Evolutionary conservation across 768 basidiomycete genomes (phyloP).

Genomic region (Trametes cingulata): DNA sequence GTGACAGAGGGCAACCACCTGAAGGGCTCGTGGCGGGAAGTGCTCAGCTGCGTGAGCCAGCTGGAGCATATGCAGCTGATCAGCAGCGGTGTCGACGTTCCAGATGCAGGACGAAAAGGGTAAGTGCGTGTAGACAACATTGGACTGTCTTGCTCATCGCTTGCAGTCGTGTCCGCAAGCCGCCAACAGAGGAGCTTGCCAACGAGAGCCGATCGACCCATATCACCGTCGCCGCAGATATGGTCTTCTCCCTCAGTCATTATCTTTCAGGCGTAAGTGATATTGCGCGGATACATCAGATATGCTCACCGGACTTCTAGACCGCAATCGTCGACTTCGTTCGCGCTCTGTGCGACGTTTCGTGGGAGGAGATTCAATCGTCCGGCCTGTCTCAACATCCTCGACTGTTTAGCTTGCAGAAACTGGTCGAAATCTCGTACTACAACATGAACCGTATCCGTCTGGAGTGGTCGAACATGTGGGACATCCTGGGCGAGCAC

Average conservation of each 20-base stretch:
- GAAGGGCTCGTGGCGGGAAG: constrained; percentile 95
- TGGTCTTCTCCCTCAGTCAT: constrained; percentile 97
- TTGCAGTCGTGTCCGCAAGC: constrained; percentile 46
- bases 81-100: constrained; percentile 83
- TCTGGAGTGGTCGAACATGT: constrained; percentile 96
- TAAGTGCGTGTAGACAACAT: constrained; percentile 40
- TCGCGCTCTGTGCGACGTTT: constrained; percentile 91
- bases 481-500: constrained; percentile 97
- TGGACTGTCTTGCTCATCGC: constrained; percentile 29
- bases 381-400: constrained; percentile 94
- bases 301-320: constrained; percentile 41
- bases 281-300: constrained; percentile 1
- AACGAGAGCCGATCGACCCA: constrained; percentile 97
- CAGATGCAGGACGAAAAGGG: constrained; percentile 79
- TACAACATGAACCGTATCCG: constrained; percentile 99
- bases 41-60: constrained; percentile 96
- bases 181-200: constrained; percentile 90
- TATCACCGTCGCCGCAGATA: constrained; percentile 97
- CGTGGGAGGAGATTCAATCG: constrained; percentile 99
- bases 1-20: constrained; percentile 96
- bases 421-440: constrained; percentile 98
- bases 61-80: constrained; percentile 99
- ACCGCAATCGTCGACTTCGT: constrained; percentile 98
- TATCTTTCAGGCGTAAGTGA: constrained; percentile 88
- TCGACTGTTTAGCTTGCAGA: constrained; percentile 94